These are phyloP conservation scores for Cyberlindnera euphorbiiphila DNA, from an alignment of 805 yeast genomes.

Conservation along the genomic window DNA sequence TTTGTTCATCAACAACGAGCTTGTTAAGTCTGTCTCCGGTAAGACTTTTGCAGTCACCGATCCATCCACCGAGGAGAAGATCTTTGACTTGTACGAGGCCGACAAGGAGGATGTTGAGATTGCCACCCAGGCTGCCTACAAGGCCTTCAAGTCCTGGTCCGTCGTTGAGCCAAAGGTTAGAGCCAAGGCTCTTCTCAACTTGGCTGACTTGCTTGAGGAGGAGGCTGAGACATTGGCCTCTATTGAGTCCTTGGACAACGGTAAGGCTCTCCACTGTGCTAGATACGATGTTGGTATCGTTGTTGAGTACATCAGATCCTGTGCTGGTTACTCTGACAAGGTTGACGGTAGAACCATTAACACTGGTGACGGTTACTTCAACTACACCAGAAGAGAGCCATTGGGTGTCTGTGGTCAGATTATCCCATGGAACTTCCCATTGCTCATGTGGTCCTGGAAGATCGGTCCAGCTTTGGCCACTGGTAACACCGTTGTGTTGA, in stretches of 20 bases:
- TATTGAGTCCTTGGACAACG: conserved; percentile 51
- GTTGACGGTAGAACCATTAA: conserved; percentile 44
- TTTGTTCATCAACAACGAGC: conserved; percentile 60
- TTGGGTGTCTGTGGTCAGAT: conserved; percentile 69
- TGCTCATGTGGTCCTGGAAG: conserved; percentile 66
- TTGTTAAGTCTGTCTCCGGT: conserved; percentile 49
- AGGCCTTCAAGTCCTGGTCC: conserved; percentile 57
- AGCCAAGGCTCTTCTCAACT: conserved; percentile 37
- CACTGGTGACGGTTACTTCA: conserved; percentile 48
- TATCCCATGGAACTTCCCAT: conserved; percentile 73
- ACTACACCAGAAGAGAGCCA: conserved; percentile 59
- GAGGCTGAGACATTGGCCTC: conserved; percentile 45
- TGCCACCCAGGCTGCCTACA: conserved; percentile 61
- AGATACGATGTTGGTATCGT: conserved; percentile 46
- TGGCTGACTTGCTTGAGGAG: conserved; percentile 48
- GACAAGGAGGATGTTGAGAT: conserved; percentile 45
- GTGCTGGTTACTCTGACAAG: conserved; percentile 54
- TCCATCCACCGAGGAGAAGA: conserved; percentile 60
- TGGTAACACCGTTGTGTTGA: conserved; percentile 60
- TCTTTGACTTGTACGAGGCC: conserved; percentile 51
- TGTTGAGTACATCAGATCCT: conserved; percentile 44
- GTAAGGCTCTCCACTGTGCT: conserved; percentile 46
- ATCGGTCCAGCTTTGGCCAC: conserved; percentile 66
- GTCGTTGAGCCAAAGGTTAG: conserved; percentile 42
- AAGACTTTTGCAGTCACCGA: conserved; percentile 52